Percentiles rank a stretch among this genome's conserved stretches.
These are phyloP conservation scores for Leccinum boreale DNA, from an alignment of 768 basidiomycete genomes.

Conservation along the genomic window DNA sequence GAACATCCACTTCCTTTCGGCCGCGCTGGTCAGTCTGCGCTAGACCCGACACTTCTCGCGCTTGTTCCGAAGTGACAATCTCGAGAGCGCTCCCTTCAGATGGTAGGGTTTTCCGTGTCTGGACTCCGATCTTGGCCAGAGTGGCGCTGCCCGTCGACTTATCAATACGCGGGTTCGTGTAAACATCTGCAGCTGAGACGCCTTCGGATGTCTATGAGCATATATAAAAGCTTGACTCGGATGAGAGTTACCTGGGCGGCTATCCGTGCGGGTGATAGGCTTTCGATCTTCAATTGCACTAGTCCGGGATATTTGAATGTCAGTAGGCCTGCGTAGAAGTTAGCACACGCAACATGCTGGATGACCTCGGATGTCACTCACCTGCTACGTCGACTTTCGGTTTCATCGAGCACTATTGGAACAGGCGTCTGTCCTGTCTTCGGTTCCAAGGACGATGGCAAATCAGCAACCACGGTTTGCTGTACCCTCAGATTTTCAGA, in stretches of 20 bases:
- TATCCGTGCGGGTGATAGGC: background rate
- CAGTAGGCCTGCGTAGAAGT: background rate
- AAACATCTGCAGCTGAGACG: background rate
- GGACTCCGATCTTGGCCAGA: background rate
- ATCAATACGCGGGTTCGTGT: background rate
- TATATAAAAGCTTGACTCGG: background rate
- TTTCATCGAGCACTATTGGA: background rate
- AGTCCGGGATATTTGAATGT: background rate
- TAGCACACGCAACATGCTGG: background rate
- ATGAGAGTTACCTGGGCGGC: background rate
- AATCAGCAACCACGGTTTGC: background rate
- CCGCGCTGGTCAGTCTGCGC: background rate
- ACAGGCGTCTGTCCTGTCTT: too few species aligned
- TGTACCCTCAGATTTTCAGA: background rate
- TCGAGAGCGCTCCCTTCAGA: background rate
- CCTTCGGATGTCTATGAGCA: background rate
- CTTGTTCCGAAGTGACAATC: background rate
- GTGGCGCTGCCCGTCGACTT: background rate
- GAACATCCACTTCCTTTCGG: background rate
- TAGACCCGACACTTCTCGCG: background rate
- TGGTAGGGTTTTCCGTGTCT: background rate
- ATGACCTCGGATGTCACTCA: background rate
- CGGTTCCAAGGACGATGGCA: background rate
- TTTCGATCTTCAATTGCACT: background rate
- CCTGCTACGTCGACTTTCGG: background rate